Evolutionary conservation across 768 basidiomycete species (phyloP), one percentile per base, ranked within the genome.

Genomic region (Neoboletus subvelutipes): DNA sequence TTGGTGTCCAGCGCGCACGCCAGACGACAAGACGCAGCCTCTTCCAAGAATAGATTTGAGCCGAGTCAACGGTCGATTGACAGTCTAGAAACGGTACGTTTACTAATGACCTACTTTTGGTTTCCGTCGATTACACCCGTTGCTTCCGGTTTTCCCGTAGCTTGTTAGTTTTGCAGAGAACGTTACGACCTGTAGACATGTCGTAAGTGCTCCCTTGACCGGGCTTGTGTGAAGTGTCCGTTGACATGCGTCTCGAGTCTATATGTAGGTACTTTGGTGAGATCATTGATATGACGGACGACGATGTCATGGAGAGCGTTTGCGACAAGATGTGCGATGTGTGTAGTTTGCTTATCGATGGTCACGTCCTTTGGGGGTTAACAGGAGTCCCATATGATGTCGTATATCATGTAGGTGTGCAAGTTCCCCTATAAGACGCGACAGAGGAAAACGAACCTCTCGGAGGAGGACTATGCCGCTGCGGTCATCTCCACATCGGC

Each of bases 191-290:
- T 93, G 90, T 68, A 76, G 91, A 39, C 91, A 93, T 72, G 76
- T 90, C 26, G 90, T 90, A 62, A 59, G 86, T 72, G 9, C 24
- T 18, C 18, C 11, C 10, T 50, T 43, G 1, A 5, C 6, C 13
- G 0, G 9, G 11, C 9, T 22, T 36, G 33, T 18, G 6, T 26
- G 26, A 39, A 20, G 1, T 22, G 5, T 4, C 3, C 29, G 17
- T 45, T 58, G 34, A 55, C 24, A 3, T 20, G 13, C 17, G 5
- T 43, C 10, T 11, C 45, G 50, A 92, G 88, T 76, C 80, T 2
- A 86, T 93, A 56, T 92, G 92, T 65, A 83, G 82, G 45, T 91
- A 90, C 67, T 93, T 94, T 60, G 92, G 88, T 1, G 92, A 93
- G 71, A 58, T 64, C 0, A 81, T 91, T 37, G 78, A 88, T 59